Percentiles rank a stretch among this genome's conserved stretches.
Evolutionary conservation across 352 stramenopile genomes (phyloP).

Genomic region (Phytophthora fragariaefolia): DNA sequence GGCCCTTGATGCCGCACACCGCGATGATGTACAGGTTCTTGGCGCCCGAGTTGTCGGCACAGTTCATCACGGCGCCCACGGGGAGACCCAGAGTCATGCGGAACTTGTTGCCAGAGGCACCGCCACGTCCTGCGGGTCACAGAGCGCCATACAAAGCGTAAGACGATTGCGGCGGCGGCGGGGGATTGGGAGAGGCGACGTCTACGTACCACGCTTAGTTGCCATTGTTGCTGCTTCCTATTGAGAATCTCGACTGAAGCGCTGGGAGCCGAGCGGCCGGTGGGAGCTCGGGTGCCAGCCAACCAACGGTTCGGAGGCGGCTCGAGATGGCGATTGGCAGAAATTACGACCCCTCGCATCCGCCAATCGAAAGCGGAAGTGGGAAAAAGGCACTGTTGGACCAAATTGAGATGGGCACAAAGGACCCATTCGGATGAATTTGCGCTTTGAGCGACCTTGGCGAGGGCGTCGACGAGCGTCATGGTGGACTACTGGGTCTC

Average conservation of each 20-base stretch:
- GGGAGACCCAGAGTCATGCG: slow-evolving; percentile 99
- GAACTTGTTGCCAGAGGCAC: slow-evolving; percentile 99
- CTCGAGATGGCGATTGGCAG: not conserved
- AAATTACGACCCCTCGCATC: not conserved
- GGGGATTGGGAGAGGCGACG: too few species aligned
- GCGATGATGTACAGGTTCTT: slow-evolving; percentile 99
- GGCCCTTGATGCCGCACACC: slow-evolving; percentile 99
- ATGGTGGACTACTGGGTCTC: slow-evolving; percentile 82
- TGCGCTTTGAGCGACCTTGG: too few species aligned
- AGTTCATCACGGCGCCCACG: slow-evolving; percentile 99
- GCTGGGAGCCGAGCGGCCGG: not conserved
- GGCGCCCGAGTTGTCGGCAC: slow-evolving; percentile 99
- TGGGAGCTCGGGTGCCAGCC: slow-evolving; percentile 17
- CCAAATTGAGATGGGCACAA: not conserved
- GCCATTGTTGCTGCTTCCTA: slow-evolving; percentile 86
- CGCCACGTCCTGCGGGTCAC: slow-evolving; percentile 89
- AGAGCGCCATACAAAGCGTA: slow-evolving; percentile 2
- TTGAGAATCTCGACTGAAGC: slow-evolving; percentile 85
- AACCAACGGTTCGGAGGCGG: slow-evolving; percentile 31
- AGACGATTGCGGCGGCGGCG: slow-evolving; percentile 1
- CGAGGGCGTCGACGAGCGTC: not conserved
- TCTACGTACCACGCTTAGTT: slow-evolving; percentile 74
- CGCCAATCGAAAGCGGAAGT: too few species aligned
- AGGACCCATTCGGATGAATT: too few species aligned
- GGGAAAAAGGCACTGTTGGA: too few species aligned